Conservation (phyloP, 805 yeast genomes). For the Saturnispora dispora region DNA sequence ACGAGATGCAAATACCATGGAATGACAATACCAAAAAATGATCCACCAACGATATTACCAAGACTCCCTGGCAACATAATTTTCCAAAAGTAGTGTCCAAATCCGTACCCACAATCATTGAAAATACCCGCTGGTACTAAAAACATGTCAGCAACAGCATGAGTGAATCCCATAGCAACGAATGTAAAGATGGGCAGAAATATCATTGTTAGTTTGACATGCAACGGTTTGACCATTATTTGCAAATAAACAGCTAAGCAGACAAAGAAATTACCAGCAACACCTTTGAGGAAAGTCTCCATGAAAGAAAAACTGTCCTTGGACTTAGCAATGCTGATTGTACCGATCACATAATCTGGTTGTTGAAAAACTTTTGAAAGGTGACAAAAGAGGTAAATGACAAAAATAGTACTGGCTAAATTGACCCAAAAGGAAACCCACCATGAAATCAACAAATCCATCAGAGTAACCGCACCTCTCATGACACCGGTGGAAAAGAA, state of each 20-base stretch:
- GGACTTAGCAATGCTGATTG: conserved; percentile 37
- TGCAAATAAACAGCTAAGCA: conserved; percentile 69
- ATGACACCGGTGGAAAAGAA: conserved; percentile 61
- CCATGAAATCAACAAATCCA: conserved; percentile 62
- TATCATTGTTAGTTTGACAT: conserved; percentile 60
- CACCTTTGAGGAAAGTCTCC: conserved; percentile 57
- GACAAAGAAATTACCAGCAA: conserved; percentile 74
- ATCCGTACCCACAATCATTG: conserved; percentile 55
- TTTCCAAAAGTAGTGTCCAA: conserved; percentile 64
- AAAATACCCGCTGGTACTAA: conserved; percentile 56
- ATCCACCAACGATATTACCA: conserved; percentile 78
- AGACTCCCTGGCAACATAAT: conserved; percentile 58
- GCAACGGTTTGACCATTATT: conserved; percentile 69
- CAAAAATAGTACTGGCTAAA: conserved; percentile 54
- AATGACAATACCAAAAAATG: conserved; percentile 49
- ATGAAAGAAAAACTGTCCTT: conserved; percentile 41
- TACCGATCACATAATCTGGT: conserved; percentile 37
- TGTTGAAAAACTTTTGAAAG: conserved; percentile 41
- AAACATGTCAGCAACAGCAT: conserved; percentile 78
- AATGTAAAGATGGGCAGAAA: conserved; percentile 65
- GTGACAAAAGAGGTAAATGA: conserved; percentile 54
- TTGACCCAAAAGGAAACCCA: conserved; percentile 57
- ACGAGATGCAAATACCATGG: conserved; percentile 69
- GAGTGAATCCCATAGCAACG: conserved; percentile 71
- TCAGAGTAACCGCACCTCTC: conserved; percentile 58